Evolutionary conservation across 306 rosid genomes (phyloP), one percentile per base, ranked within the genome.

Genomic region (Elaeagnus macrophylla): DNA sequence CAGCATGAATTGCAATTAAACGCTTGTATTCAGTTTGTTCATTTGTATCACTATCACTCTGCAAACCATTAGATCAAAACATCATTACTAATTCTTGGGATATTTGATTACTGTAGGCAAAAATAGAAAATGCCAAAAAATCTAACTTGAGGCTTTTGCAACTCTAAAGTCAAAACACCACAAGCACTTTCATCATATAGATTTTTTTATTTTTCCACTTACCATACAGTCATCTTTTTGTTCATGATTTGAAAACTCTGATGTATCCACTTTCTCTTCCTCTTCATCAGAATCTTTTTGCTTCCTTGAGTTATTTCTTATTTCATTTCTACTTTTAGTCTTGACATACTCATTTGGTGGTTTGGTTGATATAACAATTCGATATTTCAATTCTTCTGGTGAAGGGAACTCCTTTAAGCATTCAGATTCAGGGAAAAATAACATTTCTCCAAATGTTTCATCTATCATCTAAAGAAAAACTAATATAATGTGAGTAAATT

Each of bases 271-370:
- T 54, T 67, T 68, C 64, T 68, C 55, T 17, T 59, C 75, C 56
- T 70, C 32, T 25, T 25, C 83, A 15, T 75, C 76, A 32, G 65
- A 70, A 74, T 73, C 78, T 71, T 56, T 67, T 54, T 68, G 62
- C 39, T 66, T 57, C 59, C 48, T 56, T 19, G 51, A 51, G 16
- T 56, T 57, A 10, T 41, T 48, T n/a, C 56, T 52, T 40, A 37
- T 72, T 57, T 48, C 67, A 50, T 48, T 49, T 17, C 39, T 38
- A 60, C 52, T 56, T 53, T 74, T 54, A 54, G 77, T 65, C 59
- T 50, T 45, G 57, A 66, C 73, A 53, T 79, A 77, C 73, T 79
- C 86, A 57, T 74, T 69, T 32, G 90, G 90, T 49, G 86, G 90
- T 60, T 83, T 83, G 51, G 93, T 80, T 12, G 94, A 84, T 35